phyloP scores from a whole-genome alignment of 1,284 basidiomycete species.

The Exobasidium rhododendri region DNA sequence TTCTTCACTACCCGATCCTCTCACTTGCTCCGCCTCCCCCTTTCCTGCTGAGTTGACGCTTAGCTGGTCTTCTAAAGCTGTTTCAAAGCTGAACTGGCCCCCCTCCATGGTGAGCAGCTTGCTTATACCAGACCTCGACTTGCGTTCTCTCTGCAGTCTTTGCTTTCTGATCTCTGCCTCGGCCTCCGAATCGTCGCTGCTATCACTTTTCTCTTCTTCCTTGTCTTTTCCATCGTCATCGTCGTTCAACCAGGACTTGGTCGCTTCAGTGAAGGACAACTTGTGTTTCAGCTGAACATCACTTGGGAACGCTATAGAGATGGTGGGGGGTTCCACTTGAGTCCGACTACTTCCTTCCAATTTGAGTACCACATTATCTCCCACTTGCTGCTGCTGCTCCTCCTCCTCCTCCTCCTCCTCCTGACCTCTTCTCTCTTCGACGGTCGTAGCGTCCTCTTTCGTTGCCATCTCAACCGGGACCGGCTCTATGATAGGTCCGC shows the following conservation, averaged over 20 bases:
- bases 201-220: neutral
- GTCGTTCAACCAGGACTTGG: neutral
- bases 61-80: constrained; percentile 14
- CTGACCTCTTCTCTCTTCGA: neutral
- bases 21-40: neutral
- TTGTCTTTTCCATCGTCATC: neutral
- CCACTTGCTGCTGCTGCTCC: constrained; percentile 13
- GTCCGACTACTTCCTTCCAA: neutral
- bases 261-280: neutral
- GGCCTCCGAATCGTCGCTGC: constrained; percentile 14
- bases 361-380: no score
- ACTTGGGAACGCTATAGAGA: neutral
- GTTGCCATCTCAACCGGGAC: no score
- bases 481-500: constrained; percentile 9
- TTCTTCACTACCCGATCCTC: no score
- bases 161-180: constrained; percentile 6
- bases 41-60: constrained; percentile 1
- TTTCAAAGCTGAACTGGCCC: no score
- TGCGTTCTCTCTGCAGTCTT: neutral
- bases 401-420: constrained; percentile 15
- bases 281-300: neutral
- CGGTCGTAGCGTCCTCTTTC: no score
- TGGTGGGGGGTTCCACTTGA: neutral
- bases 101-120: no score
- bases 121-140: constrained; percentile 21